A percentile compares a stretch with the other conserved stretches of the same genome.
phyloP scores from a whole-genome alignment of 192 early-diverging fungal species.

The Rhizophagus prolifer region DNA sequence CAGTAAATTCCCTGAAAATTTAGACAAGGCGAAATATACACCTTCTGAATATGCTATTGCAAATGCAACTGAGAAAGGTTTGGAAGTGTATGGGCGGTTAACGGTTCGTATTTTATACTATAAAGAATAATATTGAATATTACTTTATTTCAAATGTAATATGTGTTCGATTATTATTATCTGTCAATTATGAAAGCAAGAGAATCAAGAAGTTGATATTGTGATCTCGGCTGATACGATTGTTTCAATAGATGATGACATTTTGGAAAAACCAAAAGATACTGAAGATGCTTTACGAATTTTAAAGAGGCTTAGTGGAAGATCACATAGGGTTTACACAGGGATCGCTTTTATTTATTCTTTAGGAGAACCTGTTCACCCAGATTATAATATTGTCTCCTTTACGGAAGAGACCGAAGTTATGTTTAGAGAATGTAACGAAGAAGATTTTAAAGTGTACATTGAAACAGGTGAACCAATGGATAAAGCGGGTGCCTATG shows the following conservation, averaged over 20 bases:
- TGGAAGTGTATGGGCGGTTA: conserved; percentile 63
- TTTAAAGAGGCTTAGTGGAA: conserved; percentile 58
- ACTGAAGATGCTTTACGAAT: conserved; percentile 59
- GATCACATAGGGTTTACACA: conserved; percentile 72
- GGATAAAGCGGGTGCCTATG: conserved; percentile 71
- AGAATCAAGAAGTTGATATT: conserved; percentile 47
- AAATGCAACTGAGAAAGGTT: conserved; percentile 69
- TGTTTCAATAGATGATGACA: conserved; percentile 57
- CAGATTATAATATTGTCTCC: conserved; percentile 27
- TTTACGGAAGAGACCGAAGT: conserved; percentile 70
- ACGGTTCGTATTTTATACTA: conserved; percentile 32
- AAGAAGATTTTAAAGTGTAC: conserved; percentile 65
- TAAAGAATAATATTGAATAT: background rate
- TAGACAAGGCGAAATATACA: conserved; percentile 65
- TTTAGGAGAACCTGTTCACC: background rate
- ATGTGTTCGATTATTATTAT: conserved; percentile 6
- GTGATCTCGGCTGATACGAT: conserved; percentile 87
- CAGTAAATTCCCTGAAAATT: conserved; percentile 76
- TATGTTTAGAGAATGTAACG: conserved; percentile 58
- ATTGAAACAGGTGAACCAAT: conserved; percentile 52
- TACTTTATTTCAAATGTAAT: background rate
- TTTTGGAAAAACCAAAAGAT: conserved; percentile 81
- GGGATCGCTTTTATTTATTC: conserved; percentile 62
- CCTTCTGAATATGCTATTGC: conserved; percentile 68
- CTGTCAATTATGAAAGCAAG: conserved; percentile 5